Percentiles rank a stretch among this genome's conserved stretches.
Evolutionary conservation across 768 basidiomycete genomes (phyloP).

Genomic region (Sarcomyxa edulis): DNA sequence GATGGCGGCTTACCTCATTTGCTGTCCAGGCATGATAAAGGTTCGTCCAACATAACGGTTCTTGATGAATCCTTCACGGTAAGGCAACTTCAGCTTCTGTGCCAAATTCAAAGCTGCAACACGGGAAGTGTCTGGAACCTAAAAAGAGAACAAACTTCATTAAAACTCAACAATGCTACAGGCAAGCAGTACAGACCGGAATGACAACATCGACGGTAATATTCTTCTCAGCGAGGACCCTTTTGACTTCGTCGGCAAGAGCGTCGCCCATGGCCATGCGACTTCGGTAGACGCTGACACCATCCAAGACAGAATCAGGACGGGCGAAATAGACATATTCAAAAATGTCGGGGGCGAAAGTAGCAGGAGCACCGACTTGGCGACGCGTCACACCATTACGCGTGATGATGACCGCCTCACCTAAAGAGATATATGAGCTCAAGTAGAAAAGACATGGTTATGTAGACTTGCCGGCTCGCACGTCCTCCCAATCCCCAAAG

Average conservation of each 20-base stretch:
- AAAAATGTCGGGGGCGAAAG: constrained; percentile 96
- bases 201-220: constrained; percentile 93
- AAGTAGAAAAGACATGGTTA: constrained; percentile 1
- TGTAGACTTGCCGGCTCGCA: constrained; percentile 66
- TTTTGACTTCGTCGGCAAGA: constrained; percentile 81
- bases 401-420: constrained; percentile 96
- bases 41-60: constrained; percentile 98
- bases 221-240: constrained; percentile 61
- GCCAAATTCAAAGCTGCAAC: constrained; percentile 96
- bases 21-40: constrained; percentile 99
- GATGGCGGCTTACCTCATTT: constrained; percentile 60
- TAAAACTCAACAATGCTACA: constrained; percentile 4
- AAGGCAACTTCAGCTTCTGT: constrained; percentile 83
- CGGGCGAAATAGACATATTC: constrained; percentile 99
- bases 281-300: constrained; percentile 94
- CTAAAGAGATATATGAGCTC: constrained; percentile 39
- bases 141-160: neutral
- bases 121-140: constrained; percentile 95
- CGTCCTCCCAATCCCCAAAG: constrained; percentile 90
- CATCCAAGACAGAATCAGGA: constrained; percentile 96
- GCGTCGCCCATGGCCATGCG: constrained; percentile 99
- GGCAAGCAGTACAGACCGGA: constrained; percentile 48
- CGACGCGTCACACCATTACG: constrained; percentile 70
- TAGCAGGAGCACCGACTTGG: constrained; percentile 60
- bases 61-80: constrained; percentile 98